Conservation (phyloP, 352 stramenopile species). For the Pythium folliculosum region DNA sequence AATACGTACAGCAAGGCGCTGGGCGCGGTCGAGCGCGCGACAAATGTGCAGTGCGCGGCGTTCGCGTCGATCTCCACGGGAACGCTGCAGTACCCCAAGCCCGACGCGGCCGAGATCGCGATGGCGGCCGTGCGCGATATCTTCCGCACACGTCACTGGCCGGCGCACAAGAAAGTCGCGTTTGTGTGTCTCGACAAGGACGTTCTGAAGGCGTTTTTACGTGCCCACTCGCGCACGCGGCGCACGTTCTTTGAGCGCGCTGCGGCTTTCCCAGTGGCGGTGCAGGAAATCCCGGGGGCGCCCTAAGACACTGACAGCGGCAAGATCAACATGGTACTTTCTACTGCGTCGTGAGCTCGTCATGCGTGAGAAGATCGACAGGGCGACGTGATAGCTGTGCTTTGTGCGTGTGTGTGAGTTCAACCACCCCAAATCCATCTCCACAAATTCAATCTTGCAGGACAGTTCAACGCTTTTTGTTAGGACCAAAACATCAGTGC, state of each 20-base stretch:
- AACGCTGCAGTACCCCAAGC: slow-evolving; percentile 33
- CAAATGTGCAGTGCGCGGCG: slow-evolving; percentile 37
- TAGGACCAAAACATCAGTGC: neutral
- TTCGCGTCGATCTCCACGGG: slow-evolving; percentile 67
- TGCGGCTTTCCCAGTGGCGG: neutral
- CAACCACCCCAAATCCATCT: neutral
- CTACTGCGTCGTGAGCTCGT: too few relatives aligned
- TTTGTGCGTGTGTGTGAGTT: neutral
- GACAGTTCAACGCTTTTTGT: neutral
- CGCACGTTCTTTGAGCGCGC: slow-evolving; percentile 15
- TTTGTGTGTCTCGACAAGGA: slow-evolving; percentile 60
- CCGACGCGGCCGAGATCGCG: slow-evolving; percentile 39
- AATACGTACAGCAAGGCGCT: slow-evolving; percentile 57
- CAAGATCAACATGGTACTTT: too few relatives aligned
- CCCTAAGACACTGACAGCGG: too few relatives aligned
- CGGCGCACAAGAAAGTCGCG: slow-evolving; percentile 31
- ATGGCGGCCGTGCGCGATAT: slow-evolving; percentile 44
- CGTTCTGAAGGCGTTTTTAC: slow-evolving; percentile 37
- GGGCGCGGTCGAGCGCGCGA: slow-evolving; percentile 28
- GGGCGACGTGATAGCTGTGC: too few relatives aligned
- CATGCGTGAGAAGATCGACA: too few relatives aligned
- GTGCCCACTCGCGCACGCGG: slow-evolving; percentile 8
- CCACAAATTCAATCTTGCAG: neutral
- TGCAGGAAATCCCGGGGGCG: neutral
- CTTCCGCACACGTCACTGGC: slow-evolving; percentile 40